Base-by-base conservation (phyloP, 371 early-diverging fungal genomes). In the Mortierella sp. region DNA sequence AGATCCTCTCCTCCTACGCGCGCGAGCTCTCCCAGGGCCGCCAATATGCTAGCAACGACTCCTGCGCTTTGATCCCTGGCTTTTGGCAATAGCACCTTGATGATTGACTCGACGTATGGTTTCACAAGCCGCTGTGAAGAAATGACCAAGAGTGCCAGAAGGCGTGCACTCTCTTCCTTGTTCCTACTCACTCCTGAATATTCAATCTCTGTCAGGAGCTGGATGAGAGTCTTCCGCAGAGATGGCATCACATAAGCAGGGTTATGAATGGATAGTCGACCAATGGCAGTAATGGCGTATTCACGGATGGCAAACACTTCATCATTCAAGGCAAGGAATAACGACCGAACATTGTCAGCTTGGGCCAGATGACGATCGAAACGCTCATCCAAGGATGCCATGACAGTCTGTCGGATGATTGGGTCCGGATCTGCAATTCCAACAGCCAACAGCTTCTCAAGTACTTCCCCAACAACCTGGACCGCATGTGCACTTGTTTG, bases 191-290 rank as follows among this genome's bases (percentile, higher is more conserved):
- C 90, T 4, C 86, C 87, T 0, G 97, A 92, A 74, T 94, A 96
- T 83, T 98, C 97, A 19, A 99, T 79, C 75, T 97, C 96, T 0
- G 96, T 95, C 62, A 99, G 80, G 0, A 98, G 86, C 72, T 96
- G 96, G 57, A 96, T 94, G 23, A 98, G 74, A 0, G 93, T 91
- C 73, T 95, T 94, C 47, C 97, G 85, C 21, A 99, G 84, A 0
- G 93, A 93, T 1, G 99, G 93, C 92, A 97, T 91, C 9, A 97
- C 94, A 72, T 96, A 96, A 0, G 97, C 97, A 4, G 98, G 98
- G 72, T 98, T 98, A 66, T 90, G 91, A 1, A 89, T 82, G 1
- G 95, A 89, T 29, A 98, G 82, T 26, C 98, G 87, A 11, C 98
- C 97, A 59, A 98, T 93, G 55, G 96, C 93, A 1, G 87, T 81